These are phyloP conservation scores for Trametes pubescens DNA, from an alignment of 1,284 basidiomycete species.

Conservation along the genomic window DNA sequence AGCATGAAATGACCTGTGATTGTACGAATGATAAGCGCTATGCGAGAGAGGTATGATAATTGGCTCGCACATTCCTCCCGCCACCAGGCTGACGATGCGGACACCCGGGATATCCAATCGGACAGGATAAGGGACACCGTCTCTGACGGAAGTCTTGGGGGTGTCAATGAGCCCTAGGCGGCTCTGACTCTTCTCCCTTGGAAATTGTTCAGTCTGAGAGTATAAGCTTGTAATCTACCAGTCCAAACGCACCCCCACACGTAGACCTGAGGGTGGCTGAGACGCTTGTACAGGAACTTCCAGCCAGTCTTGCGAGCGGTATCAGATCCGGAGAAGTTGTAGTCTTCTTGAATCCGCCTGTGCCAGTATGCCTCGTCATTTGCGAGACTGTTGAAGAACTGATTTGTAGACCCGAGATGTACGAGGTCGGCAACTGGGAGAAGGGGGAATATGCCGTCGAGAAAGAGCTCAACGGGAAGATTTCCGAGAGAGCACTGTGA, in stretches of 20 bases:
- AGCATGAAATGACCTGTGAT: constrained; percentile 78
- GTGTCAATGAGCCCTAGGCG: constrained; percentile 61
- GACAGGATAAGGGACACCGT: constrained; percentile 67
- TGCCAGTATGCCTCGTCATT: constrained; percentile 87
- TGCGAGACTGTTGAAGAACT: constrained; percentile 62
- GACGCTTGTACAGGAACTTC: constrained; percentile 80
- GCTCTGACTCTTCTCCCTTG: constrained; percentile 63
- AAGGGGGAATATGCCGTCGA: constrained; percentile 75
- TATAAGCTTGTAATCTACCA: no score
- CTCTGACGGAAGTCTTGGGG: constrained; percentile 47
- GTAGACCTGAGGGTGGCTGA: constrained; percentile 67
- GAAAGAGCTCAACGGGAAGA: constrained; percentile 74
- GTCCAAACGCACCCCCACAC: constrained; percentile 78
- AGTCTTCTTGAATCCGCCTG: constrained; percentile 73
- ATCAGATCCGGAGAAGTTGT: constrained; percentile 74
- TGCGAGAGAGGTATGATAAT: background rate
- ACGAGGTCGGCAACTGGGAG: constrained; percentile 68
- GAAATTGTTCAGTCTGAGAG: background rate
- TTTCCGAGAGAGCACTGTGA: constrained; percentile 38
- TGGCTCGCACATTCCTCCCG: constrained; percentile 77
- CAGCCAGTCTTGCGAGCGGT: constrained; percentile 80
- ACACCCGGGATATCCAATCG: constrained; percentile 63
- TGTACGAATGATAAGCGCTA: constrained; percentile 10
- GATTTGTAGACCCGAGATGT: constrained; percentile 63
- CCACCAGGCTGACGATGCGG: constrained; percentile 77